phyloP scores from a whole-genome alignment of 805 yeast species.

The Kazachstania kunashirensis region DNA sequence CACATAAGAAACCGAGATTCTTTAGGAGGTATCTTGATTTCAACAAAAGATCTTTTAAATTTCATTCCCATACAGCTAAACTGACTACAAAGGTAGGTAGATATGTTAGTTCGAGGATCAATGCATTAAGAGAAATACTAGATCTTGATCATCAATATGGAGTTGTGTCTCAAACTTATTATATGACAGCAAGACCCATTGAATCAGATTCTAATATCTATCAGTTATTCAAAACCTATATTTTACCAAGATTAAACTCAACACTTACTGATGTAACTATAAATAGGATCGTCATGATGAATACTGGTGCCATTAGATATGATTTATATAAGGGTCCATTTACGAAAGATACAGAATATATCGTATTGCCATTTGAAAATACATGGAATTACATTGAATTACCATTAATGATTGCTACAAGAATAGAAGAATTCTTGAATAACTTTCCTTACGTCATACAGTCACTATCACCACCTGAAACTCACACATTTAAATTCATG shows the following conservation, averaged over 20 bases:
- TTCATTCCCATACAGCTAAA: constrained; percentile 39
- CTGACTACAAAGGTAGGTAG: constrained; percentile 53
- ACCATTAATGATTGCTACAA: constrained; percentile 47
- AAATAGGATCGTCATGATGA: constrained; percentile 52
- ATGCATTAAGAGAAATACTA: constrained; percentile 36
- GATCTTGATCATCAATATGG: constrained; percentile 52
- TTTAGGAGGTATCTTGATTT: constrained; percentile 75
- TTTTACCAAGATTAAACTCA: constrained; percentile 37
- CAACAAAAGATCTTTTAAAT: constrained; percentile 57
- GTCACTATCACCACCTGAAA: constrained; percentile 12
- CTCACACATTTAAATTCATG: neutral
- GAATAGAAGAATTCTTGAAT: constrained; percentile 49
- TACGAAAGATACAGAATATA: constrained; percentile 69
- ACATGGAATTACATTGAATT: constrained; percentile 62
- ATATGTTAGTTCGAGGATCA: constrained; percentile 37
- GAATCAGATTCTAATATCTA: constrained; percentile 49
- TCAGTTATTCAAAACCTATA: constrained; percentile 44
- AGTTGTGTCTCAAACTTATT: constrained; percentile 54
- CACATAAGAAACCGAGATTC: constrained; percentile 26
- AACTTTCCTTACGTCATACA: constrained; percentile 26
- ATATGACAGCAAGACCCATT: constrained; percentile 57
- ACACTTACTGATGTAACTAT: constrained; percentile 21
- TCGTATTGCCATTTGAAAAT: constrained; percentile 78
- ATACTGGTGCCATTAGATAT: constrained; percentile 83
- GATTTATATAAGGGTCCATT: constrained; percentile 79